Evolutionary conservation across 805 yeast species (phyloP).

Genomic region (Isabelozyma pseudorhagii): DNA sequence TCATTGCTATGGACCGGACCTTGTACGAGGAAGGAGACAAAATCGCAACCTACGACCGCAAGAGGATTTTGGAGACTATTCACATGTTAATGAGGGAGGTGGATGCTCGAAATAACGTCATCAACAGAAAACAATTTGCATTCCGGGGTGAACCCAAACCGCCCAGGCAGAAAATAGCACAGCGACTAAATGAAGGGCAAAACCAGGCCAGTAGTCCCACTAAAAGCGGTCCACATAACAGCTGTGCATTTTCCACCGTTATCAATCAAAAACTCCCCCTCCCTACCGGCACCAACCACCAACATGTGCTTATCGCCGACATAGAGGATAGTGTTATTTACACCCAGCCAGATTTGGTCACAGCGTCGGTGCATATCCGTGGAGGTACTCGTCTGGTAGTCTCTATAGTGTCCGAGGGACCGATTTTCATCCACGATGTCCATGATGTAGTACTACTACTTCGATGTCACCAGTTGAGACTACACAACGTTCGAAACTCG

Average conservation of each 20-base stretch:
- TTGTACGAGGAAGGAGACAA: not conserved
- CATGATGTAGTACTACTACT: slow-evolving; percentile 12
- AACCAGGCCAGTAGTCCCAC: too few species aligned
- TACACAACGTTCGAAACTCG: slow-evolving; percentile 18
- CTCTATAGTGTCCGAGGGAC: slow-evolving; percentile 21
- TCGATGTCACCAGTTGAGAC: slow-evolving; percentile 28
- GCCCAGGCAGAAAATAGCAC: not conserved
- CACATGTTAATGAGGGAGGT: slow-evolving; percentile 16
- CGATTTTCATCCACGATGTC: slow-evolving; percentile 25
- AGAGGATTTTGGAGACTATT: slow-evolving; percentile 15
- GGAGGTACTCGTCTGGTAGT: slow-evolving; percentile 13
- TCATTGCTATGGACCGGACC: slow-evolving; percentile 7
- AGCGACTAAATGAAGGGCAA: too few species aligned
- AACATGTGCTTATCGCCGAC: slow-evolving; percentile 11
- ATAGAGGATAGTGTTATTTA: slow-evolving; percentile 5
- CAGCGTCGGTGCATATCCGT: slow-evolving; percentile 21
- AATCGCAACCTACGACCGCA: slow-evolving; percentile 15
- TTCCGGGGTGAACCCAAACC: slow-evolving; percentile 30
- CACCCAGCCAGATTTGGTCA: not conserved
- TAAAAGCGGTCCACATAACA: too few species aligned
- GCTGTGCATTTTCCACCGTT: too few species aligned
- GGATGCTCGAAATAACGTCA: slow-evolving; percentile 14
- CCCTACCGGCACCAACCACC: not conserved
- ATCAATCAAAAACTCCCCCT: too few species aligned
- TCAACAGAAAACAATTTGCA: slow-evolving; percentile 14